phyloP scores from a whole-genome alignment of 345 rosid genomes.

The Psidium friedrichsthalianum region DNA sequence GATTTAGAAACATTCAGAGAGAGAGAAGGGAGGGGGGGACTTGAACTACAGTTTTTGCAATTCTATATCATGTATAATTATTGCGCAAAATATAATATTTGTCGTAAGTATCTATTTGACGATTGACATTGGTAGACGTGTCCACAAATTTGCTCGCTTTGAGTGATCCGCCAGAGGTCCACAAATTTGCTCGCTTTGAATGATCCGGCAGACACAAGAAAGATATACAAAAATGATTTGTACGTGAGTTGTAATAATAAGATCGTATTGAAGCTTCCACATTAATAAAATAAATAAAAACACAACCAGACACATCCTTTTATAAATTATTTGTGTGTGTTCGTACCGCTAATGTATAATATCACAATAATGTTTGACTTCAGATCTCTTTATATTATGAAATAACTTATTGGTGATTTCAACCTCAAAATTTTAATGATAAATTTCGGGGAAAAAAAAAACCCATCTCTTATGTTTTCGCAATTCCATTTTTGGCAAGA shows the following conservation, averaged over 20 bases:
- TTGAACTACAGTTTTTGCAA: no score
- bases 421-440: not conserved
- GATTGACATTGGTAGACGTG: not conserved
- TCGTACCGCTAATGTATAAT: not conserved
- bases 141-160: not conserved
- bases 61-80: no score
- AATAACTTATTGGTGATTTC: not conserved
- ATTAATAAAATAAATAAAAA: no score
- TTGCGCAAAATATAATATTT: no score
- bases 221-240: not conserved
- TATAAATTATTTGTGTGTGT: not conserved
- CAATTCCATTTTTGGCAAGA: no score
- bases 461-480: not conserved
- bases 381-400: not conserved
- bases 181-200: no score
- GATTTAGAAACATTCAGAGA: no score
- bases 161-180: not conserved
- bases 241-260: no score
- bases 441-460: not conserved
- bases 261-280: not conserved
- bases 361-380: not conserved
- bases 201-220: not conserved
- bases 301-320: no score
- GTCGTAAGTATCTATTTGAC: no score
- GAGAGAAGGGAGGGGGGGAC: no score